phyloP scores from a whole-genome alignment of 1,284 basidiomycete genomes.

The Ustilago esculenta region DNA sequence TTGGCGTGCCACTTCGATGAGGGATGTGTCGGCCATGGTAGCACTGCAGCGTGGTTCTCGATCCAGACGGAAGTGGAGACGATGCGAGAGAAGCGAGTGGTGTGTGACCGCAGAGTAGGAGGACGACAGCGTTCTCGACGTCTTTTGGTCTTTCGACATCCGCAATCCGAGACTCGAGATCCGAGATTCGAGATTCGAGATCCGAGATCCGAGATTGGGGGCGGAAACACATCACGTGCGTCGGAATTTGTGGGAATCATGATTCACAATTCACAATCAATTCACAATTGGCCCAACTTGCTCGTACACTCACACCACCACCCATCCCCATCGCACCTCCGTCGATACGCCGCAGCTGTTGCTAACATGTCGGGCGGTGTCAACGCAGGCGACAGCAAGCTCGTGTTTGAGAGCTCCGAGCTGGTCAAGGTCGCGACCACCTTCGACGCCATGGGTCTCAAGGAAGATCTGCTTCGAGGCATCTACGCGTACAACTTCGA shows the following conservation, averaged over 20 bases:
- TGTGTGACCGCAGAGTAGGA: too few species aligned
- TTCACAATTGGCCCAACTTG: too few species aligned
- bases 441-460: constrained; percentile 86
- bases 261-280: too few species aligned
- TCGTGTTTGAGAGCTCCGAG: constrained; percentile 97
- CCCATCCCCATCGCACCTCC: neutral
- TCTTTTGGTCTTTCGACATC: neutral
- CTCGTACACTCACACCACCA: too few species aligned
- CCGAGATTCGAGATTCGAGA: too few species aligned
- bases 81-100: too few species aligned
- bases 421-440: constrained; percentile 76
- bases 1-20: constrained; percentile 89
- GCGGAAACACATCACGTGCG: constrained; percentile 16
- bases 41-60: too few species aligned
- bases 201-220: constrained; percentile 29
- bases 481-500: constrained; percentile 90
- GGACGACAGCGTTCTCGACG: neutral
- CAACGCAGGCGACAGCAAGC: constrained; percentile 71
- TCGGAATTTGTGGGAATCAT: constrained; percentile 4
- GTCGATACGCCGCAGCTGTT: too few species aligned
- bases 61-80: too few species aligned
- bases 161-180: constrained; percentile 29
- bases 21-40: constrained; percentile 74
- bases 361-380: constrained; percentile 46
- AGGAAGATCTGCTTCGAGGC: constrained; percentile 93